Base-by-base conservation (phyloP, 352 stramenopile genomes). In the Phytophthora kernoviae region DNA sequence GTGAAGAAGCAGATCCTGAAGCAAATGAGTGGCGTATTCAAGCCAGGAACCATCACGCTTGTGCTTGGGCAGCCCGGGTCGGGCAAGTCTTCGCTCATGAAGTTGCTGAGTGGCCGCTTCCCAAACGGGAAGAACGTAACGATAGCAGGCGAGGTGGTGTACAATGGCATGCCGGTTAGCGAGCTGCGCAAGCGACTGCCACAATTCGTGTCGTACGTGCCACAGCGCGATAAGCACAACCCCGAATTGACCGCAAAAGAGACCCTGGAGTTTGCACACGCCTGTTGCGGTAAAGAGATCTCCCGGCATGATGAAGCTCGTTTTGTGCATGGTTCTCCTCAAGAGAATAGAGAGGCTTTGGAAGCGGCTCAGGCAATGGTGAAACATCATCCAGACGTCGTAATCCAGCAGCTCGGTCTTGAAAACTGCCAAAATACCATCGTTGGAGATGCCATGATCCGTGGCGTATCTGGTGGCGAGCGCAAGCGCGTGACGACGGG, bases 1-100 rank as follows among this genome's bases (percentile, higher is more conserved):
- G 24, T 33, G 22, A 48, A 17, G 24, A 60, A 69, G 36, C n/a
- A 69, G 20, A 68, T 73, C 26, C 48, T 43, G 12, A 53, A 53
- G 26, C 37, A 40, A 15, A 27, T 53, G 4, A 55, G 48, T 18
- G 48, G 48, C 10, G 58, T 65, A 24, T 70, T 72, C 39, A 70
- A 67, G 56, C 59, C 59, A 7, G 37, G 37, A 15, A 43, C 37
- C 14, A 43, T 43, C 15, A 43, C 37, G 9, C 37, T 43, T 21
- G 37, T 43, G 15, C 12, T 43, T 17, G 37, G 37, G 2, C 37
- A 43, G 15, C 37, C 37, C 21, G 37, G 37, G 15, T 43, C 37
- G 18, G 37, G 37, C 37, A 43, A 43, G 37, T 43, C 37, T 17
- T 17, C 37, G 37, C 47, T 68, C 30, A 52, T 68, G 52, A 68